phyloP scores from a whole-genome alignment of 306 rosid genomes.

The Vigna reflexopilosa region DNA sequence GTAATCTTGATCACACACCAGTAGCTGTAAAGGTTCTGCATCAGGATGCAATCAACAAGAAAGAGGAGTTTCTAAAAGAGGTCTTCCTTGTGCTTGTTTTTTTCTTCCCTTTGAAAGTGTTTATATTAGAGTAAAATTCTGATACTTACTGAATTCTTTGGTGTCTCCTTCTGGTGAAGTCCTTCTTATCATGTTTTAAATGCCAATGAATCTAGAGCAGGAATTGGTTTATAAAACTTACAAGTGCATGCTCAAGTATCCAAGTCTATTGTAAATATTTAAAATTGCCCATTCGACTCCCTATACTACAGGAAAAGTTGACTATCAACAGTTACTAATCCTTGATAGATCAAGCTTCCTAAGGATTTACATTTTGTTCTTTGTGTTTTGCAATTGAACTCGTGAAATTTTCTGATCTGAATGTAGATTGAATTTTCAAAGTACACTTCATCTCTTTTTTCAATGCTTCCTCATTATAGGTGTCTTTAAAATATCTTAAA shows the following conservation, averaged over 20 bases:
- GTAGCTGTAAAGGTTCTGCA: conserved; percentile 88
- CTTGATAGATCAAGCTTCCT: conserved; percentile 32
- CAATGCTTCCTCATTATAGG: conserved; percentile 17
- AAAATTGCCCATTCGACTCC: conserved; percentile 11
- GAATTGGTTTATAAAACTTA: background rate
- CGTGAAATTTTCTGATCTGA: conserved; percentile 27
- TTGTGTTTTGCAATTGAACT: background rate
- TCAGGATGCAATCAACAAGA: conserved; percentile 61
- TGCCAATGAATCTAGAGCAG: background rate
- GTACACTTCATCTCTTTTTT: conserved; percentile 27
- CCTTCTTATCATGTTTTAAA: conserved; percentile 36
- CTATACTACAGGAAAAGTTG: background rate
- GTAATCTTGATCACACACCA: conserved; percentile 88
- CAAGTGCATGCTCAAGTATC: background rate
- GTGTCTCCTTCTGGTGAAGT: conserved; percentile 29
- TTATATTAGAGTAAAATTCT: conserved; percentile 40
- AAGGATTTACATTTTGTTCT: conserved; percentile 22
- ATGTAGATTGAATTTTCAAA: conserved; percentile 28
- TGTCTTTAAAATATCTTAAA: conserved; percentile 29
- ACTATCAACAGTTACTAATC: conserved; percentile 22
- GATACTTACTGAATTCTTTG: conserved; percentile 32
- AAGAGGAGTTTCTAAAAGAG: conserved; percentile 91
- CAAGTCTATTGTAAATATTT: conserved; percentile 18
- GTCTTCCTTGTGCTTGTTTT: conserved; percentile 47
- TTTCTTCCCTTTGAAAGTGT: conserved; percentile 39